These are phyloP conservation scores for Podaxis sp. DNA, from an alignment of 768 basidiomycete species.

Conservation along the genomic window DNA sequence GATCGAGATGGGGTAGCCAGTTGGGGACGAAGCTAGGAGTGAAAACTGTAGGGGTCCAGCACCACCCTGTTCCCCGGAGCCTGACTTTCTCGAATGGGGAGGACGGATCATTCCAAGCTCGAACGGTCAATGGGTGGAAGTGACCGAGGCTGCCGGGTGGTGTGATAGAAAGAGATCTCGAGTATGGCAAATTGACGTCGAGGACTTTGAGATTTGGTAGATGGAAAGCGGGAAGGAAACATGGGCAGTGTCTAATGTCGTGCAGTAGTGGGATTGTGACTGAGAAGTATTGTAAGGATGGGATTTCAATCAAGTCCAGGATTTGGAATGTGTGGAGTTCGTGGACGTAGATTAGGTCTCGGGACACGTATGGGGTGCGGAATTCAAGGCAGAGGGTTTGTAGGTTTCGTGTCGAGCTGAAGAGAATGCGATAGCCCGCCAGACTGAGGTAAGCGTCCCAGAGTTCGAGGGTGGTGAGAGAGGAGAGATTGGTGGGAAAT, in stretches of 20 bases:
- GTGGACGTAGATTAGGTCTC: background rate
- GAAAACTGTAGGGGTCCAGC: background rate
- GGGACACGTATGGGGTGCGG: background rate
- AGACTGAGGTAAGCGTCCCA: background rate
- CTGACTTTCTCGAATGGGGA: background rate
- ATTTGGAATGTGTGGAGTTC: background rate
- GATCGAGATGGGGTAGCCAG: too few species aligned
- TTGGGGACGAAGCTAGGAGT: background rate
- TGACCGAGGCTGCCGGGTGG: slow-evolving; percentile 5
- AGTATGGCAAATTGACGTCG: slow-evolving; percentile 20
- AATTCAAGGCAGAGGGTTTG: background rate
- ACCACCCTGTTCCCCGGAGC: background rate
- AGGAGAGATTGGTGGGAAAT: background rate
- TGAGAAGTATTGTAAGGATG: slow-evolving; percentile 25
- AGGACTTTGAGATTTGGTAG: slow-evolving; percentile 32
- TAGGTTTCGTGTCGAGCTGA: background rate
- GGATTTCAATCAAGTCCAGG: slow-evolving; percentile 18
- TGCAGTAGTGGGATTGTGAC: slow-evolving; percentile 21
- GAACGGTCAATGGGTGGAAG: slow-evolving; percentile 14
- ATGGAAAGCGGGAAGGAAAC: slow-evolving; percentile 23
- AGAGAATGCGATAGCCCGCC: background rate
- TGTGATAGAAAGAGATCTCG: too few species aligned
- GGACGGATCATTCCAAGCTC: slow-evolving; percentile 18
- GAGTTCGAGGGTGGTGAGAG: background rate
- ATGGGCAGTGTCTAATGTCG: slow-evolving; percentile 18